These are phyloP conservation scores for Skeletonema menzelii DNA, from an alignment of 108 stramenopile species.

Conservation along the genomic window DNA sequence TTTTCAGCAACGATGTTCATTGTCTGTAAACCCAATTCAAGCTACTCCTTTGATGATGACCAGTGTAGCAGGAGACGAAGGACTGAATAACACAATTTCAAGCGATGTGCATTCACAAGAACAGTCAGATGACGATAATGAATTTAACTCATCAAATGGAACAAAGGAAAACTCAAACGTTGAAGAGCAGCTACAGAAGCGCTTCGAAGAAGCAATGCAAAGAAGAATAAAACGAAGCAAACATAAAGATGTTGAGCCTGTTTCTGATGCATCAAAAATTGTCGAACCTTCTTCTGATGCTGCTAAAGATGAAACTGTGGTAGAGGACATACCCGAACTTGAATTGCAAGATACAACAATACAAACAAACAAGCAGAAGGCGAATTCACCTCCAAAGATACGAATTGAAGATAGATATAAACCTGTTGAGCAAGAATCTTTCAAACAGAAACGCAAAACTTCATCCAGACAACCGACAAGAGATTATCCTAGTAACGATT, in stretches of 20 bases:
- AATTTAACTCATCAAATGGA: not conserved
- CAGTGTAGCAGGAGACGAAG: not conserved
- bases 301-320: not conserved
- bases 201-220: conserved; percentile 34
- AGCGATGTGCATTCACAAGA: not conserved
- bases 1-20: not conserved
- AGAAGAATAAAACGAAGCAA: conserved; percentile 15
- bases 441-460: not conserved
- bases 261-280: not conserved
- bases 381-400: not conserved
- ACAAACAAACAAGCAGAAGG: not conserved
- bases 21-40: not conserved
- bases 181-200: conserved; percentile 10
- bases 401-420: not conserved
- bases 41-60: not conserved
- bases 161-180: not conserved
- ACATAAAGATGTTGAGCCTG: not conserved
- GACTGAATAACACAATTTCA: not conserved
- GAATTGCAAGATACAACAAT: not conserved
- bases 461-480: not conserved
- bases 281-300: not conserved
- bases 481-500: not conserved
- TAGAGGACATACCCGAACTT: not conserved
- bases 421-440: not conserved
- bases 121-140: not conserved